These are phyloP conservation scores for Raphanus sativus DNA, from an alignment of 345 rosid genomes.

Conservation along the genomic window DNA sequence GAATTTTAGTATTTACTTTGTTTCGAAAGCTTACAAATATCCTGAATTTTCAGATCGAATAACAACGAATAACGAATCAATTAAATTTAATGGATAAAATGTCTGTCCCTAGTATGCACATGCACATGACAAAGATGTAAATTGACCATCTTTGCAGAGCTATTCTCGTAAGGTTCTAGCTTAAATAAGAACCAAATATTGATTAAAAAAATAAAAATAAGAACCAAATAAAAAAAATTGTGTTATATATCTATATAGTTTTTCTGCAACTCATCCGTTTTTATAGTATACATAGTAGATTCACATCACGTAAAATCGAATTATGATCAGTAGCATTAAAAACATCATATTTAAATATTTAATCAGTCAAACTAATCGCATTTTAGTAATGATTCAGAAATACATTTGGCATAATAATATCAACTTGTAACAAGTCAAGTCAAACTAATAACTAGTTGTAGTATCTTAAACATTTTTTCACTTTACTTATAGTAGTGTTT, in stretches of 20 bases:
- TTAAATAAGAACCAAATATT: no score
- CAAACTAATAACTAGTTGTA: neutral
- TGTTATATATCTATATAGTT: neutral
- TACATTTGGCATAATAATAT: neutral
- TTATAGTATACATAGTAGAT: neutral
- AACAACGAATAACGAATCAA: no score
- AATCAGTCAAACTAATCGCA: constrained; percentile 1
- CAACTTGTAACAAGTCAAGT: neutral
- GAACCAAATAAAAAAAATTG: no score
- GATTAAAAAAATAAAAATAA: no score
- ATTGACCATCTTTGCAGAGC: neutral
- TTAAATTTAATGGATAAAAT: no score
- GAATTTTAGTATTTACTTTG: no score
- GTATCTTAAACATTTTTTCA: neutral
- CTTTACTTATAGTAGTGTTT: no score
- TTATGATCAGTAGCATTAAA: neutral
- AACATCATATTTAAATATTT: neutral
- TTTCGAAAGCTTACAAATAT: no score
- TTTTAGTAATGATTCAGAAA: neutral
- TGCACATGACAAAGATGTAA: neutral
- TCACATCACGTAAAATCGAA: neutral
- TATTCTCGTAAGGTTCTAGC: no score
- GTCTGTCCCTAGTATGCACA: no score
- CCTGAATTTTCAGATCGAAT: no score
- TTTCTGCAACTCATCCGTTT: neutral